Evolutionary conservation across 1,139 yeast species (phyloP).

Genomic region (Diutina ranongensis): DNA sequence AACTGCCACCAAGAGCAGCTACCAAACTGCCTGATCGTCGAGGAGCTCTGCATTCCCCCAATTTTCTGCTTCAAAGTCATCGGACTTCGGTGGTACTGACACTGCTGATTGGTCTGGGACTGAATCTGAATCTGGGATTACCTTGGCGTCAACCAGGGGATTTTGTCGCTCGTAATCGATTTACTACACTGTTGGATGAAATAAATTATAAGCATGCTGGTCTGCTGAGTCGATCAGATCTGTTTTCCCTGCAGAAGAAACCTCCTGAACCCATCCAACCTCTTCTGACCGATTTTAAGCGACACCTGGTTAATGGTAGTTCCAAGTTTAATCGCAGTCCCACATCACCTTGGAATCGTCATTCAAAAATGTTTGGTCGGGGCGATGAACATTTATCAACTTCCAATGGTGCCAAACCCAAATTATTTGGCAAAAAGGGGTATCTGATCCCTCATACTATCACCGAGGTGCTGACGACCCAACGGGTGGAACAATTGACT

Average conservation of each 20-base stretch:
- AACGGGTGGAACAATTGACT: conserved; percentile 18
- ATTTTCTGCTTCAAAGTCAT: neutral
- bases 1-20: neutral
- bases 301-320: neutral
- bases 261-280: neutral
- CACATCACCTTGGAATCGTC: conserved; percentile 1
- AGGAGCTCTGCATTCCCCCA: neutral
- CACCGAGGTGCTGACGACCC: neutral
- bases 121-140: neutral
- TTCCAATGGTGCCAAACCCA: neutral
- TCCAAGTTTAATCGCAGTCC: neutral
- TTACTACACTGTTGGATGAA: neutral
- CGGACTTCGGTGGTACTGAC: neutral
- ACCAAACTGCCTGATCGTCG: neutral
- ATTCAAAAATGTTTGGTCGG: neutral
- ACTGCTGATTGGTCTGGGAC: neutral
- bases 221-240: neutral
- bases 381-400: neutral
- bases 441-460: conserved; percentile 2
- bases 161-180: neutral
- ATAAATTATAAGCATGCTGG: neutral
- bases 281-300: neutral
- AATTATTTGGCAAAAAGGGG: neutral
- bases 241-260: neutral
- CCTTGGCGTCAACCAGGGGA: neutral